Base-by-base conservation (phyloP, 2,329 filamentous ascomycete genomes). In the Fusarium poae region DNA sequence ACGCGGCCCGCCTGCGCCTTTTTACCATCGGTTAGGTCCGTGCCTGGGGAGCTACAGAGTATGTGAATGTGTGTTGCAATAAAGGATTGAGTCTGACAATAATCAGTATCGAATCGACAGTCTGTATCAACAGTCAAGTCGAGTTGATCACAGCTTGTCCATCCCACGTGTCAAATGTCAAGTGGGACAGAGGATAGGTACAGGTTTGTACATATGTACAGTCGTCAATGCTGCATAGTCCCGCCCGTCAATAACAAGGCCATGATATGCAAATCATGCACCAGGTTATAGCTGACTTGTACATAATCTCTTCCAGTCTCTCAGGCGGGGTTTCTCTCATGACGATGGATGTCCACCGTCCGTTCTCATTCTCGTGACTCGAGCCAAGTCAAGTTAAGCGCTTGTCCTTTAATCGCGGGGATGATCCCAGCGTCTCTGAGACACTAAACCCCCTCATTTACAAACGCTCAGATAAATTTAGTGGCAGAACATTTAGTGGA, bases 121-220 rank as follows among this genome's bases (percentile, higher is more conserved):
- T n/a, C n/a, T n/a, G 15, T n/a, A 39, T 39, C 23, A 18, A 21
- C n/a, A 25, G 32, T 18, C 3, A 20, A 45, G 45, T 61, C 27
- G 11, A 30, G 10, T 18, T 44, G 23, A 34, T 45, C 29, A 37
- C 42, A 25, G 21, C 21, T 43, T 23, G 23, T 25, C 23, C 8
- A 4, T n/a, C 59, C 67, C 67, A 69, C 67, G 67, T 70, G 67
- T 70, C 62, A 42, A 67, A 37, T 57, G 52, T 55, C 67, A 67
- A 70, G 67, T 70, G 67, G 67, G 50, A 68, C 65, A 37, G 3
- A 39, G 32, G 12, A 43, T 34, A n/a, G 0, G n/a, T 12, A 39
- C 35, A 39, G 8, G 9, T 35, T n/a, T n/a, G 34, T 37, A 37
- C 34, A n/a, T n/a, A n/a, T n/a, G 32, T 37, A n/a, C 34, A 45